phyloP scores from a whole-genome alignment of 768 basidiomycete genomes.

The Austroboletus festivus region DNA sequence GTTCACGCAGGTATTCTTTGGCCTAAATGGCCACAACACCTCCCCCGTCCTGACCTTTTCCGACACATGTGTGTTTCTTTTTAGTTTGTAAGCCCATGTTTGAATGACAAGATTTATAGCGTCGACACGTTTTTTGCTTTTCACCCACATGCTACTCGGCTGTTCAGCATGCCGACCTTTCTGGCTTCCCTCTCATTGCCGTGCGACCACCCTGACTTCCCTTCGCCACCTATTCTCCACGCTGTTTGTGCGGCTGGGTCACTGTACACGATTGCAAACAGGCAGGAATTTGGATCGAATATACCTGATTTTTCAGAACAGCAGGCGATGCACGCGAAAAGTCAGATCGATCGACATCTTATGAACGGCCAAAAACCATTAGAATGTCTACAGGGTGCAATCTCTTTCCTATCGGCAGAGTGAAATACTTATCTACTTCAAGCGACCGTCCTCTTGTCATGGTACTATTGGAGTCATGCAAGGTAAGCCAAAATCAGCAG shows the following conservation, averaged over 20 bases:
- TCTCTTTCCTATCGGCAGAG: not conserved
- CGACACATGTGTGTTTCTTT: conserved; percentile 56
- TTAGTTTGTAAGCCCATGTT: not conserved
- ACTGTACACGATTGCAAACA: conserved; percentile 63
- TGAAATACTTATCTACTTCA: not conserved
- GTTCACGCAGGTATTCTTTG: conserved; percentile 19
- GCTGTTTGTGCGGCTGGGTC: conserved; percentile 84
- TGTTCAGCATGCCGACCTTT: conserved; percentile 68
- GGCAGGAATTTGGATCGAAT: conserved; percentile 6
- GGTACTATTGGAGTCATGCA: conserved; percentile 75
- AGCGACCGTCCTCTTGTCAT: conserved; percentile 64
- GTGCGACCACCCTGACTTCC: conserved; percentile 71
- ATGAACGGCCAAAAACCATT: conserved; percentile 53
- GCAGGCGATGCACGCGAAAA: conserved; percentile 55
- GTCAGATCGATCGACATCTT: conserved; percentile 46
- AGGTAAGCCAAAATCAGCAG: conserved; percentile 40
- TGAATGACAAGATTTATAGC: conserved; percentile 31
- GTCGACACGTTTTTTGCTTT: conserved; percentile 79
- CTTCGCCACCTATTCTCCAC: conserved; percentile 67
- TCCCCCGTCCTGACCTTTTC: conserved; percentile 61
- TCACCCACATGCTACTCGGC: conserved; percentile 67
- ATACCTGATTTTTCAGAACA: conserved; percentile 54
- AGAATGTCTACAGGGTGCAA: conserved; percentile 59
- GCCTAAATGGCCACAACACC: conserved; percentile 52
- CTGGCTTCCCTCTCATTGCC: conserved; percentile 60